Conservation (phyloP, 1,284 basidiomycete species). For the Cryptococcus amylolentus region DNA sequence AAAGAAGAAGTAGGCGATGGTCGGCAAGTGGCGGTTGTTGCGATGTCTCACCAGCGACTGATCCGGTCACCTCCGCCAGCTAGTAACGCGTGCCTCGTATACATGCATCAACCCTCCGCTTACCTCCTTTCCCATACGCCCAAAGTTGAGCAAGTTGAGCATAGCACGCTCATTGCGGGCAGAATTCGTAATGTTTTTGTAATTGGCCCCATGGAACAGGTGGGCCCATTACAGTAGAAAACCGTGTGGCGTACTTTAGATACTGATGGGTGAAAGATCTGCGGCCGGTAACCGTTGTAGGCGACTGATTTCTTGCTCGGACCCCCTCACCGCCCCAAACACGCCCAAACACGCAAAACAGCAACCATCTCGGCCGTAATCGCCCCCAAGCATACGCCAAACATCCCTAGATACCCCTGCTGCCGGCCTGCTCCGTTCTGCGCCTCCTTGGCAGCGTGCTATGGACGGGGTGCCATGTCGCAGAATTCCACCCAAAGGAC, state of each 20-base stretch:
- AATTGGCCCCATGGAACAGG: no score
- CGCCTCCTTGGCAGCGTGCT: no score
- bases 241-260: neutral
- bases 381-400: no score
- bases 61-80: neutral
- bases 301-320: neutral
- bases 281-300: neutral
- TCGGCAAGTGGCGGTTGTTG: neutral
- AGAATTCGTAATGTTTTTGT: no score
- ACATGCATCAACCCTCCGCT: neutral
- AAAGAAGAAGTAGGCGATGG: slow-evolving; percentile 21
- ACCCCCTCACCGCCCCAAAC: neutral
- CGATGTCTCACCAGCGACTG: neutral
- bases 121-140: neutral
- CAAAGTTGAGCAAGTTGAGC: neutral
- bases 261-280: neutral
- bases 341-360: no score
- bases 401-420: no score
- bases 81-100: neutral
- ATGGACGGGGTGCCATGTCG: no score
- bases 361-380: no score
- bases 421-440: no score
- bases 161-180: no score
- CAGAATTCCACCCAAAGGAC: no score
- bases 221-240: no score